These are phyloP conservation scores for Auricularia sp. DNA, from an alignment of 768 basidiomycete species.

Conservation along the genomic window DNA sequence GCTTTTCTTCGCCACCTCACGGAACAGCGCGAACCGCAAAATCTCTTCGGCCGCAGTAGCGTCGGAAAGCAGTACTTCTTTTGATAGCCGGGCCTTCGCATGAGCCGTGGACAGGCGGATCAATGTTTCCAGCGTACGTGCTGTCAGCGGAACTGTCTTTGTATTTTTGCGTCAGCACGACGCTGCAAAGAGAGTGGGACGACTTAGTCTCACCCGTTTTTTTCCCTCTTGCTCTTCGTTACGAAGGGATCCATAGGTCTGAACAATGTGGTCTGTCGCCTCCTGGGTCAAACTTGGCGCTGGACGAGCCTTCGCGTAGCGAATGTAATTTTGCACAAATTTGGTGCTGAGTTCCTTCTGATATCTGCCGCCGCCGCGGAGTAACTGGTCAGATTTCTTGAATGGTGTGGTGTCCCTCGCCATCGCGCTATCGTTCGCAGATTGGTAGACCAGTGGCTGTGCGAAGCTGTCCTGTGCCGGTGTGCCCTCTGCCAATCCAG, in stretches of 20 bases:
- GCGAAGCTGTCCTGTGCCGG: conserved; percentile 80
- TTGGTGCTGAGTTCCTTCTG: conserved; percentile 83
- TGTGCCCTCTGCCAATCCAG: conserved; percentile 93
- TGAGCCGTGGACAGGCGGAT: conserved; percentile 98
- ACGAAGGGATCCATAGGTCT: conserved; percentile 81
- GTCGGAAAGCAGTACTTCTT: conserved; percentile 75
- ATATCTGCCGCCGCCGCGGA: conserved; percentile 67
- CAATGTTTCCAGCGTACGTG: conserved; percentile 95
- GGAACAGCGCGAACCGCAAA: conserved; percentile 94
- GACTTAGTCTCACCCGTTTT: conserved; percentile 52
- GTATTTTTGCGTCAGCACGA: conserved; percentile 10
- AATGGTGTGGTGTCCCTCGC: conserved; percentile 70
- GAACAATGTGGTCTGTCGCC: conserved; percentile 88
- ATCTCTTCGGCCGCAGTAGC: conserved; percentile 89
- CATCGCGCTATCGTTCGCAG: conserved; percentile 35
- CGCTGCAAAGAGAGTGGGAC: conserved; percentile 4
- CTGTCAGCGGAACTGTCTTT: conserved; percentile 93
- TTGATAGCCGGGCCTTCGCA: conserved; percentile 86
- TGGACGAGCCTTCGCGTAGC: conserved; percentile 86
- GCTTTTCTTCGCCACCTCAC: conserved; percentile 80
- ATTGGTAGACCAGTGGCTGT: conserved; percentile 80
- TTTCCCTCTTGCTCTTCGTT: conserved; percentile 91
- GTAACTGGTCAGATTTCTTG: conserved; percentile 91
- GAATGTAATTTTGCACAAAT: conserved; percentile 97
- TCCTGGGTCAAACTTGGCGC: conserved; percentile 83